These are phyloP conservation scores for Psilocybe sp. DNA, from an alignment of 768 basidiomycete species.

Conservation along the genomic window DNA sequence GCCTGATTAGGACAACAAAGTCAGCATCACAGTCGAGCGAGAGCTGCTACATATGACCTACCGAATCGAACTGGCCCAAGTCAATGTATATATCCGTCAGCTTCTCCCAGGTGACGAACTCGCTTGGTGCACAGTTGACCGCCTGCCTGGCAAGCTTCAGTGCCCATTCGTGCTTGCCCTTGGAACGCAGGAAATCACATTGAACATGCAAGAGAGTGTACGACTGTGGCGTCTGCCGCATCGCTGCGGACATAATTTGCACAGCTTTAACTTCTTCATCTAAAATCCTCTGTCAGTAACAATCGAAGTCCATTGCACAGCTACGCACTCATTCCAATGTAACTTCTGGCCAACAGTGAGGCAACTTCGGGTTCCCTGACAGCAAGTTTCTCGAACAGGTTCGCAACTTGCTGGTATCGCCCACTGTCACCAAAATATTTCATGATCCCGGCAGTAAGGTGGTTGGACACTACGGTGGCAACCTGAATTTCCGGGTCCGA, in stretches of 20 bases:
- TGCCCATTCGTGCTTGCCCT: conserved; percentile 85
- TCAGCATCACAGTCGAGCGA: background rate
- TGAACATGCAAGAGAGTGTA: conserved; percentile 94
- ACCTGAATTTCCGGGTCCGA: conserved; percentile 99
- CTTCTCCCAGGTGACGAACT: conserved; percentile 99
- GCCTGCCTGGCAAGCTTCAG: conserved; percentile 90
- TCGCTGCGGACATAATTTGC: conserved; percentile 84
- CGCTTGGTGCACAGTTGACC: conserved; percentile 97
- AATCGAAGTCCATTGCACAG: background rate
- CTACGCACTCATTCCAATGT: conserved; percentile 94
- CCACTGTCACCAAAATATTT: conserved; percentile 97
- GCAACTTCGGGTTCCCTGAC: conserved; percentile 89
- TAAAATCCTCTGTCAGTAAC: conserved; percentile 25
- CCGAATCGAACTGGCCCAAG: conserved; percentile 78
- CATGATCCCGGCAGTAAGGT: conserved; percentile 90
- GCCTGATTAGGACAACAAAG: conserved; percentile 38
- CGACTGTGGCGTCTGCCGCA: conserved; percentile 84
- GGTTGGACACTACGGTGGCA: conserved; percentile 94
- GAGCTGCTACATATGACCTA: conserved; percentile 27
- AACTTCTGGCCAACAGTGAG: conserved; percentile 81
- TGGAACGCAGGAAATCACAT: conserved; percentile 88
- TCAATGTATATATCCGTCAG: conserved; percentile 95
- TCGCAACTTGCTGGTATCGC: conserved; percentile 82
- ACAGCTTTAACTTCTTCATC: conserved; percentile 99
- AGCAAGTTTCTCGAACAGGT: conserved; percentile 88